A percentile compares a stretch with the other conserved stretches of the same genome.
Evolutionary conservation across 2,329 filamentous ascomycete genomes (phyloP).

Genomic region (Aspergillus sergii): DNA sequence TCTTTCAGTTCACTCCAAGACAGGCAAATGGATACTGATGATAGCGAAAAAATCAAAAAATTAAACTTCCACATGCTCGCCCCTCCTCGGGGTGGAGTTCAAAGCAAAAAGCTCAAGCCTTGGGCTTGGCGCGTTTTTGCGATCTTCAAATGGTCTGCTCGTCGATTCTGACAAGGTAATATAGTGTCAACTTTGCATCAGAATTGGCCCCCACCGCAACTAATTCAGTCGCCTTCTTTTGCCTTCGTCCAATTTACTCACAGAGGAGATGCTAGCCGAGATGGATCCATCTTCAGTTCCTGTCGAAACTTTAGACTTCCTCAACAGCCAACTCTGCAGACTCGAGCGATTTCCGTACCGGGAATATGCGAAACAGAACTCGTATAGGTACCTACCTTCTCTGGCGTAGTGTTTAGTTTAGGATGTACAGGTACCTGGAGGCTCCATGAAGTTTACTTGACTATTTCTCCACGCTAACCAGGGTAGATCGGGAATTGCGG

Average conservation of each 20-base stretch:
- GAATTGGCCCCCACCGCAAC: neutral
- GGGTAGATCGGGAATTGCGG: conserved; percentile 1
- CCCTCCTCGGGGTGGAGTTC: neutral
- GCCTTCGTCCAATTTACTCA: neutral
- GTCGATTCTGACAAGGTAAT: neutral
- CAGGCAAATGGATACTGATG: neutral
- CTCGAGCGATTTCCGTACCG: neutral
- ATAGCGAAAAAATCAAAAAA: neutral
- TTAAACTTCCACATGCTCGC: neutral
- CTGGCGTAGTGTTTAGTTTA: neutral
- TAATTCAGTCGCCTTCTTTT: neutral
- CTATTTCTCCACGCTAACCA: neutral
- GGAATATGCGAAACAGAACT: neutral
- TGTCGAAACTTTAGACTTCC: neutral
- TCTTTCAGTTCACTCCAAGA: neutral
- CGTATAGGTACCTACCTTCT: neutral
- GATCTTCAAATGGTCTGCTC: neutral
- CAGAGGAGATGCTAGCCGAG: neutral
- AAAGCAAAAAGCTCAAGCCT: neutral
- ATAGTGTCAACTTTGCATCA: neutral
- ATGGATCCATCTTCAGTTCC: neutral
- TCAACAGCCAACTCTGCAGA: neutral
- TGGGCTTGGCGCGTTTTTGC: neutral
- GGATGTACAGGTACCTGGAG: neutral
- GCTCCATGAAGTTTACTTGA: neutral